phyloP scores from a whole-genome alignment of 768 basidiomycete species.

The Leucosporidium yakuticum region DNA sequence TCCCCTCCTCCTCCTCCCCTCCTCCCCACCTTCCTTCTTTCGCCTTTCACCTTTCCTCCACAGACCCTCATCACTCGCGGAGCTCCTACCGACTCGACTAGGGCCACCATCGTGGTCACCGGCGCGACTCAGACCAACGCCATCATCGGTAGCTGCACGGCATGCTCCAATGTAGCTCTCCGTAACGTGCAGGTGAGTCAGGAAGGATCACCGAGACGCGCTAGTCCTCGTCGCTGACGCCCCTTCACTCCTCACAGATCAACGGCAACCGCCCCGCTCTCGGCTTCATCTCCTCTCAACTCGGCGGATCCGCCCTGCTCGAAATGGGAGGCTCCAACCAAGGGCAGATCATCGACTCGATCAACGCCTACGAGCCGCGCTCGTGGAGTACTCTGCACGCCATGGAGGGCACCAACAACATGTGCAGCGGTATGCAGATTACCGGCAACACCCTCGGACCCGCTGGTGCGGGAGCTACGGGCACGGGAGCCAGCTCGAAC shows the following conservation, averaged over 20 bases:
- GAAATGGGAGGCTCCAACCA: conserved; percentile 29
- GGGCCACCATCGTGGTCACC: conserved; percentile 34
- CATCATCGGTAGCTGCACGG: conserved; percentile 31
- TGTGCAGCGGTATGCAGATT: conserved; percentile 27
- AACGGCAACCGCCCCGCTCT: conserved; percentile 23
- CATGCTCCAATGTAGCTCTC: conserved; percentile 12
- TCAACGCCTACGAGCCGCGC: conserved; percentile 28
- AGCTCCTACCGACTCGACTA: conserved; percentile 29
- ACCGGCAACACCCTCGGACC: conserved; percentile 38
- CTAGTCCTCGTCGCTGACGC: no score
- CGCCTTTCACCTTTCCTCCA: no score
- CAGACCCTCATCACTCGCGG: conserved; percentile 6
- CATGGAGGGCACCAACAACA: conserved; percentile 31
- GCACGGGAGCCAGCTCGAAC: conserved; percentile 30
- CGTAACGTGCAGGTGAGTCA: no score
- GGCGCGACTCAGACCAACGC: conserved; percentile 34
- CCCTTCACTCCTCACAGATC: no score
- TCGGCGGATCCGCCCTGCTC: conserved; percentile 18
- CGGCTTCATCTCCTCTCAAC: not conserved
- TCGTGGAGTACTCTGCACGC: conserved; percentile 36
- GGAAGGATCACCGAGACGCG: no score
- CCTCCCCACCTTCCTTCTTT: no score
- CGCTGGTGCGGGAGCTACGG: conserved; percentile 30
- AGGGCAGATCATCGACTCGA: conserved; percentile 23
- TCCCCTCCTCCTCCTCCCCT: no score